phyloP scores from a whole-genome alignment of 2,329 filamentous ascomycete genomes.

The Fusarium lyarnte region DNA sequence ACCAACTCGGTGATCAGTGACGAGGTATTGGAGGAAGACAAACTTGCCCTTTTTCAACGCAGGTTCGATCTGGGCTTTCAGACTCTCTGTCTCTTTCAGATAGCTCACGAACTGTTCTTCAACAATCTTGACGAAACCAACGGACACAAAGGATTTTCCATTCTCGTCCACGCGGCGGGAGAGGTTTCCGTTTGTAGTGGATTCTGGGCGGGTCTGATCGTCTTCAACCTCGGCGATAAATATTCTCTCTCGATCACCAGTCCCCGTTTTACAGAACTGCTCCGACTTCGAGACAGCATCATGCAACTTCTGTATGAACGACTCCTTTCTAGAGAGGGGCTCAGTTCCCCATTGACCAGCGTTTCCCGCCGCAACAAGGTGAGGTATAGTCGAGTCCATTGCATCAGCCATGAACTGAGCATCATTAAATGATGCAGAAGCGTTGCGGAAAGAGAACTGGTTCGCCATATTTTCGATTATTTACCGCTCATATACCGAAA shows the following conservation, averaged over 20 bases:
- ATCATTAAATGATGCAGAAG: constrained; percentile 35
- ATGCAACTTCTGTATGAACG: constrained; percentile 33
- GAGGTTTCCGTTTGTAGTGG: constrained; percentile 3
- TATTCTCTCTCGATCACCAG: constrained; percentile 38
- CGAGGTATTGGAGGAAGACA: constrained; percentile 27
- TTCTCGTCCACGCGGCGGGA: constrained; percentile 26
- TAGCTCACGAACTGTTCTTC: constrained; percentile 15
- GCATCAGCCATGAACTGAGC: constrained; percentile 44
- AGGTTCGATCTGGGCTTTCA: constrained; percentile 18
- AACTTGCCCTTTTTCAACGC: constrained; percentile 24
- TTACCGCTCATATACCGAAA: not conserved
- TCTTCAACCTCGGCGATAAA: constrained; percentile 44
- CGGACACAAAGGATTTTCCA: constrained; percentile 21
- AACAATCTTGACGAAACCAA: constrained; percentile 22
- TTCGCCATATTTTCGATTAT: constrained; percentile 24
- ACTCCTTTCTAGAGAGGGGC: constrained; percentile 39
- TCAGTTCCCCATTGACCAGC: constrained; percentile 43
- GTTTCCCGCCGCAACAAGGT: constrained; percentile 42
- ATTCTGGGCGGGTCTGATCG: constrained; percentile 10
- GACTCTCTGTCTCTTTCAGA: constrained; percentile 10
- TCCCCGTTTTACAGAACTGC: constrained; percentile 34
- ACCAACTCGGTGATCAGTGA: constrained; percentile 22
- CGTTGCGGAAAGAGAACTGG: constrained; percentile 41
- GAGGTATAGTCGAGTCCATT: constrained; percentile 45
- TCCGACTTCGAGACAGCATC: constrained; percentile 39